Conservation (phyloP, 805 yeast species). For the Zygoascus flipseniorum region DNA sequence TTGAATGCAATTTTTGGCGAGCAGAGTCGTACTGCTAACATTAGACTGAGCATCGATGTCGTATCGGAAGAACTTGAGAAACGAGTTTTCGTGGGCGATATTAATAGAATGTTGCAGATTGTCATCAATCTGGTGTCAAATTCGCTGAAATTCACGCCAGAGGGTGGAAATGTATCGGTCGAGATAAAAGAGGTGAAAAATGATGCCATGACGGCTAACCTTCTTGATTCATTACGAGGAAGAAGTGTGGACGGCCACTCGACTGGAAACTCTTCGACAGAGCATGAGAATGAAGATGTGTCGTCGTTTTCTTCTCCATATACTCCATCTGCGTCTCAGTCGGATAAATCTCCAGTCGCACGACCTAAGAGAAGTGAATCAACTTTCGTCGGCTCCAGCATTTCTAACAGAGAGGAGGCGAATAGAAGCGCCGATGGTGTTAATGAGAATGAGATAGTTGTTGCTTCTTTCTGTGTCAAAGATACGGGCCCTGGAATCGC, state of each 20-base stretch:
- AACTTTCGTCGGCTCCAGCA: neutral
- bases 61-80: constrained; percentile 31
- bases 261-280: neutral
- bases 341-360: neutral
- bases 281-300: neutral
- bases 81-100: constrained; percentile 74
- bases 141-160: constrained; percentile 86
- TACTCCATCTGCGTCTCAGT: neutral
- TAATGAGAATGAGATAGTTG: constrained; percentile 38
- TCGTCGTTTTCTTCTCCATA: neutral
- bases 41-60: constrained; percentile 44
- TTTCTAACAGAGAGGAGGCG: neutral
- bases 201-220: neutral
- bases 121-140: constrained; percentile 89
- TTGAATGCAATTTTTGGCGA: constrained; percentile 70
- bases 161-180: constrained; percentile 59
- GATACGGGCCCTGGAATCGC: constrained; percentile 97
- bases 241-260: neutral
- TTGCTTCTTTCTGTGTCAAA: constrained; percentile 58
- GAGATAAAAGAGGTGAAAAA: constrained; percentile 26
- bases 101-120: constrained; percentile 83
- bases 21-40: constrained; percentile 52
- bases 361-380: neutral
- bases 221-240: neutral
- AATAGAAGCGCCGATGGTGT: neutral